These are phyloP conservation scores for Fusarium anguioides DNA, from an alignment of 2,329 filamentous ascomycete genomes.

Conservation along the genomic window DNA sequence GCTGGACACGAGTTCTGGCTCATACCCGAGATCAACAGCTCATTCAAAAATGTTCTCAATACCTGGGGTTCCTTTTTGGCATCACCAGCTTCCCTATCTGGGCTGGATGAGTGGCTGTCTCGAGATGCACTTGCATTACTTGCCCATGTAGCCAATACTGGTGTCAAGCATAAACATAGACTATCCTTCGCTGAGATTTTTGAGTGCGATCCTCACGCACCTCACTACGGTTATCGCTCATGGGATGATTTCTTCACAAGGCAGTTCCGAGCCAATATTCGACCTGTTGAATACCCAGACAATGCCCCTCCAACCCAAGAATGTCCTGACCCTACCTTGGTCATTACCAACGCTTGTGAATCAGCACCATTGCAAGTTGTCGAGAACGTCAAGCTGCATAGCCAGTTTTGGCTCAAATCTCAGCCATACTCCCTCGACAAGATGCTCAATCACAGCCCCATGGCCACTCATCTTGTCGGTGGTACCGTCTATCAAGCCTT, in stretches of 20 bases:
- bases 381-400: slow-evolving; percentile 60
- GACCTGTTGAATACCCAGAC: neutral
- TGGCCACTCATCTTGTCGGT: slow-evolving; percentile 63
- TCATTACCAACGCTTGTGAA: slow-evolving; percentile 53
- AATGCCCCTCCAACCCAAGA: neutral
- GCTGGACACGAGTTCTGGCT: slow-evolving; percentile 31
- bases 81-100: neutral
- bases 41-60: slow-evolving; percentile 1
- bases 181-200: slow-evolving; percentile 12
- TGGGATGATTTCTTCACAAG: slow-evolving; percentile 27
- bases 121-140: neutral
- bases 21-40: neutral
- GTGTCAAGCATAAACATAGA: rapidly evolving
- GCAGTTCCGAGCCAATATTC: neutral
- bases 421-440: slow-evolving; percentile 71
- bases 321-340: neutral
- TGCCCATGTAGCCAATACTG: slow-evolving; percentile 11
- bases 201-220: neutral
- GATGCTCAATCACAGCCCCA: slow-evolving; percentile 65
- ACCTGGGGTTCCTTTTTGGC: neutral
- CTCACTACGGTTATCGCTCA: neutral
- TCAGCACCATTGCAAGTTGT: slow-evolving; percentile 64
- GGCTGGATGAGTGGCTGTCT: neutral
- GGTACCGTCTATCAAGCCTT: slow-evolving; percentile 76
- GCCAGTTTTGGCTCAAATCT: slow-evolving; percentile 73